Evolutionary conservation across 2,329 filamentous ascomycete genomes (phyloP).

Genomic region (Kalmusia sp.): DNA sequence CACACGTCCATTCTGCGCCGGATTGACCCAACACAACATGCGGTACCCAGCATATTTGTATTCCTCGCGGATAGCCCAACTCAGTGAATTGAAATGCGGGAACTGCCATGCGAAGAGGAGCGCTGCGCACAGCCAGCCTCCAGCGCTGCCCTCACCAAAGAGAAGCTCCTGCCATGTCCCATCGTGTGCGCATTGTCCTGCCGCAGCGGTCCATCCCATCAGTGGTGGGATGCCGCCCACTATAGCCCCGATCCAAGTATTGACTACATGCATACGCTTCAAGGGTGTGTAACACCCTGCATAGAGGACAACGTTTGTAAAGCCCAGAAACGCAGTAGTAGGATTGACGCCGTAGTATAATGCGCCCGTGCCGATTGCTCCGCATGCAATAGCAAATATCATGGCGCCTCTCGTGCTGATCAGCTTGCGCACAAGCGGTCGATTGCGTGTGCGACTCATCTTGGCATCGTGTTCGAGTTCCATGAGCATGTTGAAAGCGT

Average conservation of each 20-base stretch:
- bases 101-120: constrained; percentile 97
- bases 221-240: constrained; percentile 93
- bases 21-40: constrained; percentile 87
- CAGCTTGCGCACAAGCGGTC: constrained; percentile 84
- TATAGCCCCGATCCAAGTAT: constrained; percentile 94
- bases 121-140: constrained; percentile 87
- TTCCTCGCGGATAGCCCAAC: constrained; percentile 86
- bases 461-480: constrained; percentile 88
- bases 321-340: constrained; percentile 85
- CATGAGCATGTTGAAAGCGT: constrained; percentile 96
- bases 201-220: constrained; percentile 98
- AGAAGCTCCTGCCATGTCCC: constrained; percentile 77
- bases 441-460: constrained; percentile 91
- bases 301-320: constrained; percentile 85
- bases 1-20: constrained; percentile 82
- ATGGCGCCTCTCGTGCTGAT: constrained; percentile 75
- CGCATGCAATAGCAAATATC: constrained; percentile 79
- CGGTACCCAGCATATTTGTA: constrained; percentile 75
- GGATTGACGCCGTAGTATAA: constrained; percentile 93
- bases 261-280: constrained; percentile 84
- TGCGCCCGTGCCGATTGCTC: constrained; percentile 70
- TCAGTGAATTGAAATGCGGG: constrained; percentile 95
- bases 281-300: constrained; percentile 92
- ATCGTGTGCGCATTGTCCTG: constrained; percentile 76
- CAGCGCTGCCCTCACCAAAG: constrained; percentile 71